Base-by-base conservation (phyloP, 805 yeast genomes). In the Vanderwaltozyma yarrowii region DNA sequence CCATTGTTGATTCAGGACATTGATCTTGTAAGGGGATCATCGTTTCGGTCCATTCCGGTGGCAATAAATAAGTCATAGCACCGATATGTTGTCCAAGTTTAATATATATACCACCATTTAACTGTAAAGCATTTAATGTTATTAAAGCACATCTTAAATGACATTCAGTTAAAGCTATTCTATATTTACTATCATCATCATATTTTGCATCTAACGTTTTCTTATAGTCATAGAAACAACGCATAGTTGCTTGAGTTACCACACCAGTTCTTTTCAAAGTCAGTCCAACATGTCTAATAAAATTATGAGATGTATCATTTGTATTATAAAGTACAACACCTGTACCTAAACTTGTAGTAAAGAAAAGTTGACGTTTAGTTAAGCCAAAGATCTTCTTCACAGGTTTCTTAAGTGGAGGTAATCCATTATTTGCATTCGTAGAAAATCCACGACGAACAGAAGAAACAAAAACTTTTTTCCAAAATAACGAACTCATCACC, bases 51-150 rank as follows among this genome's bases (percentile, higher is more conserved):
- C 99, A 92, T 61, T 92, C 96, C 4, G 65, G 66, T 0, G 99
- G 98, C 35, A 92, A 65, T 24, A 92, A 64, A 60, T 92, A 92
- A 1, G 96, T 84, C 73, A 92, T 70, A 0, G 97, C 97, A 30
- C 88, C 74, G 11, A 92, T 66, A 55, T 92, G 98, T 58, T 92
- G 98, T 11, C 99, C 98, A 32, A 92, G 65, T 59, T 92, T 92
- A 59, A 92, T 92, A 58, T 80, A 92, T 7, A 92, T 71, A 1
- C 98, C 98, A 14, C 95, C 96, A 53, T 92, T 92, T 23, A 66
- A 67, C 53, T 84, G 87, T 26, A 92, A 62, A 0, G 96, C 96
- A 31, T 65, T 61, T 39, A 85, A 66, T 0, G 98, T 85, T 38
- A 87, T 76, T 10, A 65, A 53, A 0, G 98, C 96, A 34, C 95